Evolutionary conservation across 2,329 filamentous ascomycete genomes (phyloP).

Genomic region (Alternaria atra): DNA sequence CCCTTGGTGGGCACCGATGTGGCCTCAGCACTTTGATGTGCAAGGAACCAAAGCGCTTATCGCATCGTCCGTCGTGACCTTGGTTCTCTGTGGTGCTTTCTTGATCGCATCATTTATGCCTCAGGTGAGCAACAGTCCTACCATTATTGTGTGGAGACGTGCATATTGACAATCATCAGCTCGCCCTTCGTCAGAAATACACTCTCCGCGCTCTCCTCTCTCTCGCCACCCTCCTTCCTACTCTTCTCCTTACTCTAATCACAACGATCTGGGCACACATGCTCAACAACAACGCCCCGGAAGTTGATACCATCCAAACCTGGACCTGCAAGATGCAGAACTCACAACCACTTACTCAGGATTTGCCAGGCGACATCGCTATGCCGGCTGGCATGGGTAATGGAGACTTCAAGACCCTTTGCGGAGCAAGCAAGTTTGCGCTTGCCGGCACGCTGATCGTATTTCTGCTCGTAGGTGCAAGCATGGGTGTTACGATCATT

Average conservation of each 20-base stretch:
- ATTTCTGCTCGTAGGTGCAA: slow-evolving; percentile 51
- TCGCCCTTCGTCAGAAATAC: slow-evolving; percentile 44
- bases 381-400: slow-evolving; percentile 45
- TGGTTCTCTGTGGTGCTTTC: slow-evolving; percentile 52
- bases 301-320: slow-evolving; percentile 52
- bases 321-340: slow-evolving; percentile 52
- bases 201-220: slow-evolving; percentile 52
- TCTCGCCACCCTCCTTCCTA: slow-evolving; percentile 48
- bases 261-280: slow-evolving; percentile 53
- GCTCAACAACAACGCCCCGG: slow-evolving; percentile 46
- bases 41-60: slow-evolving; percentile 55
- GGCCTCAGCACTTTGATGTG: slow-evolving; percentile 59
- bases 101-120: slow-evolving; percentile 47
- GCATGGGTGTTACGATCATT: slow-evolving; percentile 45
- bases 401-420: slow-evolving; percentile 50
- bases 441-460: slow-evolving; percentile 55
- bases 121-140: slow-evolving; percentile 32
- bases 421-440: slow-evolving; percentile 56
- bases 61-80: slow-evolving; percentile 49
- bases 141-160: neutral
- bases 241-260: slow-evolving; percentile 51
- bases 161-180: slow-evolving; percentile 29
- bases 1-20: slow-evolving; percentile 59
- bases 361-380: slow-evolving; percentile 31
- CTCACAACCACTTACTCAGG: slow-evolving; percentile 24